Evolutionary conservation across 805 yeast species (phyloP).

Genomic region (Pichia deserticola): DNA sequence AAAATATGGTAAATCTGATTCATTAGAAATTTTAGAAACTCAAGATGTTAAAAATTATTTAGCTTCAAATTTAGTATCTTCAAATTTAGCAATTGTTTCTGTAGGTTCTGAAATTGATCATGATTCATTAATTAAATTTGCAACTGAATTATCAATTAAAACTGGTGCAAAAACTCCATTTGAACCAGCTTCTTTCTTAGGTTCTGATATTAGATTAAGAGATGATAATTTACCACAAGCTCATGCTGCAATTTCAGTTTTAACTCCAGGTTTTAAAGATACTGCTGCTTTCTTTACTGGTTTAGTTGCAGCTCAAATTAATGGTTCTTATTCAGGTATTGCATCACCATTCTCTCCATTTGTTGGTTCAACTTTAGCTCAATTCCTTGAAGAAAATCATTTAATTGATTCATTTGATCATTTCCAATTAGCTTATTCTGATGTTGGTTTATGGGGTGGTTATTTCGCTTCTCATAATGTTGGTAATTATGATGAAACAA

Average conservation of each 20-base stretch:
- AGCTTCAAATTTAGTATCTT: slow-evolving; percentile 48
- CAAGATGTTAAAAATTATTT: slow-evolving; percentile 53
- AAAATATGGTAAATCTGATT: slow-evolving; percentile 64
- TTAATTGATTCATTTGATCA: slow-evolving; percentile 65
- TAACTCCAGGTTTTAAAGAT: slow-evolving; percentile 51
- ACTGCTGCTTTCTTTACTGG: slow-evolving; percentile 66
- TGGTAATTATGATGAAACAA: slow-evolving; percentile 59
- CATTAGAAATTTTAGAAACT: slow-evolving; percentile 48
- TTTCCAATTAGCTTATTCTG: slow-evolving; percentile 66
- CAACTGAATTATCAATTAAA: slow-evolving; percentile 44
- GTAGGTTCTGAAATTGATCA: slow-evolving; percentile 61
- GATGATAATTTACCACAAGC: slow-evolving; percentile 82
- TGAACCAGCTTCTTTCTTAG: slow-evolving; percentile 61
- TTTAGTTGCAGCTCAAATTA: slow-evolving; percentile 61
- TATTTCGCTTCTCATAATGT: slow-evolving; percentile 57
- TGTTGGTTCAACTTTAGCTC: slow-evolving; percentile 65
- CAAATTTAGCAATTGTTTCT: slow-evolving; percentile 60
- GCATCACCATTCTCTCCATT: slow-evolving; percentile 49
- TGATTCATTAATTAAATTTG: slow-evolving; percentile 59
- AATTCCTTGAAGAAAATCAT: slow-evolving; percentile 63
- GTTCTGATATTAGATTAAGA: slow-evolving; percentile 83
- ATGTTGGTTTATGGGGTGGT: slow-evolving; percentile 82
- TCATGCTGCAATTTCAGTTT: slow-evolving; percentile 66
- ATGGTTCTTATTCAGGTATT: slow-evolving; percentile 47
- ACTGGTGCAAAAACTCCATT: slow-evolving; percentile 43